Percentiles rank a stretch among this genome's conserved stretches.
phyloP scores from a whole-genome alignment of 345 rosid species.

The Syzygium grande region DNA sequence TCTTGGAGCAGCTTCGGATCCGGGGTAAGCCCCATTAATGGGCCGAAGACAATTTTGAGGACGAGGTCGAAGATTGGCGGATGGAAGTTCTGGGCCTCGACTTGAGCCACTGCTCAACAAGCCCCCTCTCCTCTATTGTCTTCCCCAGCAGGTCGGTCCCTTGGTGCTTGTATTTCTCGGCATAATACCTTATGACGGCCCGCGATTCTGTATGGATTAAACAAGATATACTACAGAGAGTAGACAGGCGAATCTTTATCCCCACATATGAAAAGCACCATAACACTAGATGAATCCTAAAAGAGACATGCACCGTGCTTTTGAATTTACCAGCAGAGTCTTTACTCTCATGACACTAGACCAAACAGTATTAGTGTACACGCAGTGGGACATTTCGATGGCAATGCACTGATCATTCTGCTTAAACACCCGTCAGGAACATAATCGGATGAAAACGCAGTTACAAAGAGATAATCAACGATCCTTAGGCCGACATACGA shows the following conservation, averaged over 20 bases:
- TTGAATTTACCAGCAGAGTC: neutral
- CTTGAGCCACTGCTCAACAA: conserved; percentile 65
- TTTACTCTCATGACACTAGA: neutral
- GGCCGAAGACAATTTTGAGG: conserved; percentile 26
- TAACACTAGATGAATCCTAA: neutral
- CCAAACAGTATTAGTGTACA: neutral
- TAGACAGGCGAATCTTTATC: neutral
- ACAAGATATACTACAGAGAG: neutral
- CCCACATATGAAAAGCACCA: neutral
- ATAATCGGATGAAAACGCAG: too few relatives aligned
- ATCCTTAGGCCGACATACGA: neutral
- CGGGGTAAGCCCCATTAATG: conserved; percentile 26
- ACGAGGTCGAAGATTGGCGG: conserved; percentile 34
- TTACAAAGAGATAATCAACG: neutral
- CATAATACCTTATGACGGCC: conserved; percentile 57
- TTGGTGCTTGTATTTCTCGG: conserved; percentile 52
- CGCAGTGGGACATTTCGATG: neutral
- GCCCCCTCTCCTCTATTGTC: conserved; percentile 36
- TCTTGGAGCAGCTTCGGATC: conserved; percentile 49
- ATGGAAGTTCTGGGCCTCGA: conserved; percentile 49
- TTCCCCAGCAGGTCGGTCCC: conserved; percentile 36
- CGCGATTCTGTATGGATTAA: conserved; percentile 40
- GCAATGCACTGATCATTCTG: too few relatives aligned
- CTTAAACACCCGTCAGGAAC: too few relatives aligned
- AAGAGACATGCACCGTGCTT: neutral